Conservation (phyloP, 83 land plant genomes). For the Larix sibirica region DNA sequence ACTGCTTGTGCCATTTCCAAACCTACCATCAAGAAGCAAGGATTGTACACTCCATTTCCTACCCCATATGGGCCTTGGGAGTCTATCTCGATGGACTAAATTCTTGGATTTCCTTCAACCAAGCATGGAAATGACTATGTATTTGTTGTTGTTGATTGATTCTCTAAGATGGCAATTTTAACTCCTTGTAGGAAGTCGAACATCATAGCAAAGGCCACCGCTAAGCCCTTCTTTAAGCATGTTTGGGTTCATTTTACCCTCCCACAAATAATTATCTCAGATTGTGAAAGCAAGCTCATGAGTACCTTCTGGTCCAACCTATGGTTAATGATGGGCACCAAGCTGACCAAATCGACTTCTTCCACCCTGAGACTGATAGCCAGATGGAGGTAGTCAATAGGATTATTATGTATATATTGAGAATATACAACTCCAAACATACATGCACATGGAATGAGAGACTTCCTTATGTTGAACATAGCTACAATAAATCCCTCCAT, state of each 20-base stretch:
- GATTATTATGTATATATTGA: too few relatives aligned
- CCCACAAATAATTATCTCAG: neutral
- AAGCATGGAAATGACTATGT: neutral
- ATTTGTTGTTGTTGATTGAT: neutral
- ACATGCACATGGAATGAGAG: too few relatives aligned
- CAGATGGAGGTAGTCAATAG: too few relatives aligned
- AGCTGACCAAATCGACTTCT: too few relatives aligned
- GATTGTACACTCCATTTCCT: neutral
- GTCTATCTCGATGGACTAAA: neutral
- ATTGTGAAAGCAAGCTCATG: neutral
- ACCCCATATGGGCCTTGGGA: neutral
- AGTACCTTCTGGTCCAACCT: neutral
- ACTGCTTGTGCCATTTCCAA: neutral
- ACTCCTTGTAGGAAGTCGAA: neutral
- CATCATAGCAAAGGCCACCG: neutral
- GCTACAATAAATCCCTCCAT: too few relatives aligned
- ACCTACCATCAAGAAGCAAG: neutral
- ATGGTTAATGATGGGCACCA: neutral
- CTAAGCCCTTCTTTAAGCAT: neutral
- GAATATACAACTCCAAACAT: too few relatives aligned
- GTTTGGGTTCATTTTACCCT: neutral
- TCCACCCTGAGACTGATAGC: too few relatives aligned
- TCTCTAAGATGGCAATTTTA: neutral
- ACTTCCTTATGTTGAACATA: too few relatives aligned
- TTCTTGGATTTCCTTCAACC: neutral